Conservation (phyloP, 352 stramenopile species). For the Globisporangium nunn region DNA sequence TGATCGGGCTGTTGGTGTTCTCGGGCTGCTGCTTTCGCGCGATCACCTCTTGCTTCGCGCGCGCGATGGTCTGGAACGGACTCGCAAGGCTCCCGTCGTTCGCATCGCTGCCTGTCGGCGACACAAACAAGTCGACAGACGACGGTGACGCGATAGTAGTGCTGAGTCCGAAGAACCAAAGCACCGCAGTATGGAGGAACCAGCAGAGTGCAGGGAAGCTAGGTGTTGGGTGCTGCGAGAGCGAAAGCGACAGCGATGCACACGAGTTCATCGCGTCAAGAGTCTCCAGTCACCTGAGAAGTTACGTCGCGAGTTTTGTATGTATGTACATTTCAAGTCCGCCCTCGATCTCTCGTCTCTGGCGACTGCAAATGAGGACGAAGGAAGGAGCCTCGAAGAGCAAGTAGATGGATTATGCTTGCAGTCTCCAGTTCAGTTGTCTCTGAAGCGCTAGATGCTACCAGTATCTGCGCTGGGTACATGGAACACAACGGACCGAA, state of each 20-base stretch:
- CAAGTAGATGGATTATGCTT: too few species aligned
- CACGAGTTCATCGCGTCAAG: neutral
- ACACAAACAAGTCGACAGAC: slow-evolving; percentile 36
- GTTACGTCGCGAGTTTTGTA: too few species aligned
- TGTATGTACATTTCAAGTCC: too few species aligned
- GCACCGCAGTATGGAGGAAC: neutral
- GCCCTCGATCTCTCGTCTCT: too few species aligned
- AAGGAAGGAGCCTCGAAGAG: neutral
- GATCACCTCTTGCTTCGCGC: slow-evolving; percentile 34
- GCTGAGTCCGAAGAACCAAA: neutral
- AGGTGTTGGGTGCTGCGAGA: neutral
- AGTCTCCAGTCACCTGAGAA: too few species aligned
- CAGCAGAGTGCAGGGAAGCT: too few species aligned
- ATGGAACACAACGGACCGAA: neutral
- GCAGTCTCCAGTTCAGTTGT: too few species aligned
- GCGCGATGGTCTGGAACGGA: slow-evolving; percentile 47
- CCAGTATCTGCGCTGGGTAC: neutral
- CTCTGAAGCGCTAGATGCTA: neutral
- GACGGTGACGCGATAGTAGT: neutral
- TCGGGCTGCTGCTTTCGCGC: slow-evolving; percentile 14
- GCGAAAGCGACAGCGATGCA: neutral
- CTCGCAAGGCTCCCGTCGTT: slow-evolving; percentile 35
- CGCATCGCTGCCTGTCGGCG: slow-evolving; percentile 32
- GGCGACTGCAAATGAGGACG: neutral
- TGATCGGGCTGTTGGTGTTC: slow-evolving; percentile 31